Conservation (phyloP, 495 filamentous ascomycete species). For the Tuber borchii region DNA sequence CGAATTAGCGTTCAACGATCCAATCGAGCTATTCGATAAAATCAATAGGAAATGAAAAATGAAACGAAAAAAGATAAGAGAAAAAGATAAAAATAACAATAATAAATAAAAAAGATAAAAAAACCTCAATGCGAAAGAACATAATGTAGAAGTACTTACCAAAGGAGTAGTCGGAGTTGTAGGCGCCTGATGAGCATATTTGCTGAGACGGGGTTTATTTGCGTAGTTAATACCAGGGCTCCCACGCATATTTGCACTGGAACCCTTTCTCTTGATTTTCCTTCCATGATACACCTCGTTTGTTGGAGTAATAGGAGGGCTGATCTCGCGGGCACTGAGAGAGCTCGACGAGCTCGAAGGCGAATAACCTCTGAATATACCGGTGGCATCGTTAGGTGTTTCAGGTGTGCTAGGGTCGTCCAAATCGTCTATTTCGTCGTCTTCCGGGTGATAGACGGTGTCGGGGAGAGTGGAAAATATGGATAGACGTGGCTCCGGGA, state of each 20-base stretch:
- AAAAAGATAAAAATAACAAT: no score
- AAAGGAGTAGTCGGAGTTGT: slow-evolving; percentile 3
- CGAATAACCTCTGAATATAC: slow-evolving; percentile 5
- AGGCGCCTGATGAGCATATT: slow-evolving; percentile 5
- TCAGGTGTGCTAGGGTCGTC: slow-evolving; percentile 5
- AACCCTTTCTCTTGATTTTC: slow-evolving; percentile 4
- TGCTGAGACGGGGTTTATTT: neutral
- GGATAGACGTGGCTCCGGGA: slow-evolving; percentile 17
- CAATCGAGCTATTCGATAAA: neutral
- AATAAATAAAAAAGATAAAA: neutral
- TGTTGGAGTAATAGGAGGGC: slow-evolving; percentile 6
- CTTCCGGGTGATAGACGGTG: slow-evolving; percentile 31
- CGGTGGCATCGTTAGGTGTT: slow-evolving; percentile 5
- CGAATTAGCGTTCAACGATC: slow-evolving; percentile 3
- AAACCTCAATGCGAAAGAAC: neutral
- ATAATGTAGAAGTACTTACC: neutral
- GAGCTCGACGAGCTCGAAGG: neutral
- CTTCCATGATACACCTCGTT: slow-evolving; percentile 7
- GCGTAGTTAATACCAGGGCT: slow-evolving; percentile 3
- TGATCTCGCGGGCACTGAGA: slow-evolving; percentile 8
- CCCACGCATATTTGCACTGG: slow-evolving; percentile 4
- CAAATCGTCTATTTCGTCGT: slow-evolving; percentile 23
- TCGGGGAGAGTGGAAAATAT: slow-evolving; percentile 18
- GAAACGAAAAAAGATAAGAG: neutral
- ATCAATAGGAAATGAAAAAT: neutral